Evolutionary conservation across 2,329 filamentous ascomycete genomes (phyloP), one percentile per base, ranked within the genome.

Genomic region (Penicillium expansum): DNA sequence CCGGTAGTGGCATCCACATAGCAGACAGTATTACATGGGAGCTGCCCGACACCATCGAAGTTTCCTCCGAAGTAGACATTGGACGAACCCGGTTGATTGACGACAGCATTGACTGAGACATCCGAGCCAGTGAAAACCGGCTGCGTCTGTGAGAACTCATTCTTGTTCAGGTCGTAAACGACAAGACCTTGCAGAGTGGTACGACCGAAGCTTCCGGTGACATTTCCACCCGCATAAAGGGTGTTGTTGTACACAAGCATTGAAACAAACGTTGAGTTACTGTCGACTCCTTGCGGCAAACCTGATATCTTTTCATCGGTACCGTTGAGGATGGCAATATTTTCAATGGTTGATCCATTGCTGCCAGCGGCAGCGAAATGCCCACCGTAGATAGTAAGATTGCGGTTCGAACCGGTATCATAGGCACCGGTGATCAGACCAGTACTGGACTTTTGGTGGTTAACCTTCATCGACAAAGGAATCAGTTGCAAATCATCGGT

Each of bases 351-450:
- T 4, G 87, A 86, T 22, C 87, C 90, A 63, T 92, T 84, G 8
- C 82, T 82, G 14, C 83, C 84, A 30, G 80, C 84, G 1, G 90
- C 87, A 8, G 84, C 83, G 71, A 99, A 99, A 67, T 92, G 91
- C 1, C 94, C 94, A 48, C 87, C 94, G 29, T 97, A 80, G 38
- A 97, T 84, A 0, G 94, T 97, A 55, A 95, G 81, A 73, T 97
- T 97, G 61, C 85, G 83, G 57, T 79, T 80, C 60, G 85, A 84
- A 16, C 82, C 80, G 38, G 82, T 83, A 72, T 96, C 91, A 69
- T 95, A 96, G 2, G 86, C 77, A 30, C 91, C 94, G 8, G 89
- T 85, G 22, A 88, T 80, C n/a, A 96, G 68, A 63, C 59, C 67
- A 64, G 48, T 66, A 52, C 20, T 62, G 14, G 59, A 64, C 35